A percentile compares a stretch with the other conserved stretches of the same genome.
Evolutionary conservation across 2,329 filamentous ascomycete genomes (phyloP).

Genomic region (Leptographium wingfieldii): DNA sequence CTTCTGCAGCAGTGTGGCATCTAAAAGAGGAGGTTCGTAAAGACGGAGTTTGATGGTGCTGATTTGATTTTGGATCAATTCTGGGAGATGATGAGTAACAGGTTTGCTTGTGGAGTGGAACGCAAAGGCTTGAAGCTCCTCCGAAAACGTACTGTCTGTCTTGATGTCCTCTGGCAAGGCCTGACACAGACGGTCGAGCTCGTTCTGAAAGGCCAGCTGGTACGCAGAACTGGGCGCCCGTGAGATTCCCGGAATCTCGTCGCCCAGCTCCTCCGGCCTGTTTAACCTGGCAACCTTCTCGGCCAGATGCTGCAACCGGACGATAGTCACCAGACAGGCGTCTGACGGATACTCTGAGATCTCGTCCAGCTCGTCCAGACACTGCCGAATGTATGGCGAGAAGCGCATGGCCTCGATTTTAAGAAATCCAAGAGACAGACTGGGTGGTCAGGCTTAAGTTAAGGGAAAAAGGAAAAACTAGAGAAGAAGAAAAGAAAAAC

Average conservation of each 20-base stretch:
- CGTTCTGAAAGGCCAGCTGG: slow-evolving; percentile 30
- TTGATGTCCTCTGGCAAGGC: slow-evolving; percentile 23
- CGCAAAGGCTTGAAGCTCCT: neutral
- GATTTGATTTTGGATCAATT: slow-evolving; percentile 26
- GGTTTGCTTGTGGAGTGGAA: neutral
- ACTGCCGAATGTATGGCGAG: slow-evolving; percentile 38
- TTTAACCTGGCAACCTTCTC: slow-evolving; percentile 35
- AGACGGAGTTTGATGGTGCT: slow-evolving; percentile 29
- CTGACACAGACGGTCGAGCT: slow-evolving; percentile 28
- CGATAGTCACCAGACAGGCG: slow-evolving; percentile 29
- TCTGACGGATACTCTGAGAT: slow-evolving; percentile 34
- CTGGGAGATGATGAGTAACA: slow-evolving; percentile 15
- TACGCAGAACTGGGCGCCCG: slow-evolving; percentile 31
- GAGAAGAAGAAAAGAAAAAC: neutral
- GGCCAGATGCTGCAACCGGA: slow-evolving; percentile 36
- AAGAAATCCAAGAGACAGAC: slow-evolving; percentile 28
- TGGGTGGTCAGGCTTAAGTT: slow-evolving; percentile 9
- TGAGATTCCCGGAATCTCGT: slow-evolving; percentile 22
- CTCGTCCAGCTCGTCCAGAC: slow-evolving; percentile 31
- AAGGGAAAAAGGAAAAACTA: neutral
- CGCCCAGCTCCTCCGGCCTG: slow-evolving; percentile 19
- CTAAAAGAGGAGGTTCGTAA: slow-evolving; percentile 33
- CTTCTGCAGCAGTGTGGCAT: slow-evolving; percentile 27
- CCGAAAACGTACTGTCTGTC: slow-evolving; percentile 23
- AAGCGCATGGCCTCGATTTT: slow-evolving; percentile 37